Evolutionary conservation across 2,329 filamentous ascomycete genomes (phyloP), one percentile per base, ranked within the genome.

Genomic region (Aspergillus latus): DNA sequence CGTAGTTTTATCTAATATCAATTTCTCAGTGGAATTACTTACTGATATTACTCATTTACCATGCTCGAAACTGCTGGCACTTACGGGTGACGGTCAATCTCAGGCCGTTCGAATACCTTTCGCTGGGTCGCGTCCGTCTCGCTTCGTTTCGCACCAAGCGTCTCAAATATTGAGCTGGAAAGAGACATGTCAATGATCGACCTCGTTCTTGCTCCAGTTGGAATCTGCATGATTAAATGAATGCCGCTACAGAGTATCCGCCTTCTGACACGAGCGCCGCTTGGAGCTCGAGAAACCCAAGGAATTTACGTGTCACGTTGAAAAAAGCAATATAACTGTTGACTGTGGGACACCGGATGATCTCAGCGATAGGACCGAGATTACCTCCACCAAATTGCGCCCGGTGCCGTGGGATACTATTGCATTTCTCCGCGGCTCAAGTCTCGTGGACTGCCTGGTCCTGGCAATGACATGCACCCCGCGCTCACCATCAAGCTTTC

Each of bases 281-380:
- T 45, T 52, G 30, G 49, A 16, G 28, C 39, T 39, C 49, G 29
- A 51, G 21, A 21, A 21, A 34, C 40, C 30, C 36, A 45, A 40
- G 40, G 51, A 49, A 50, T 52, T 57, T 36, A 52, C 40, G 16
- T 21, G 29, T 45, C 36, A 34, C 9, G 16, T 29, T 7, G 46
- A 57, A 52, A 59, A 59, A 55, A 55, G 57, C 54, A 54, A 45
- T 51, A 52, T 52, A 21, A 15, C 42, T 49, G 43, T 44, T 54
- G 43, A 50, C 46, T 36, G 42, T 54, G 44, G 43, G 46, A n/a
- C 39, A 44, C 15, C 37, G 48, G 30, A 9, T 32, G 13, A 29
- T 11, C 5, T 34, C 16, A 11, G 9, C 15, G 9, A 15, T 3
- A 26, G 11, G 7, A 16, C 11, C 40, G 45, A 49, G 29, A 55